These are phyloP conservation scores for Mortierella hygrophila DNA, from an alignment of 192 early-diverging fungal species.

Conservation along the genomic window DNA sequence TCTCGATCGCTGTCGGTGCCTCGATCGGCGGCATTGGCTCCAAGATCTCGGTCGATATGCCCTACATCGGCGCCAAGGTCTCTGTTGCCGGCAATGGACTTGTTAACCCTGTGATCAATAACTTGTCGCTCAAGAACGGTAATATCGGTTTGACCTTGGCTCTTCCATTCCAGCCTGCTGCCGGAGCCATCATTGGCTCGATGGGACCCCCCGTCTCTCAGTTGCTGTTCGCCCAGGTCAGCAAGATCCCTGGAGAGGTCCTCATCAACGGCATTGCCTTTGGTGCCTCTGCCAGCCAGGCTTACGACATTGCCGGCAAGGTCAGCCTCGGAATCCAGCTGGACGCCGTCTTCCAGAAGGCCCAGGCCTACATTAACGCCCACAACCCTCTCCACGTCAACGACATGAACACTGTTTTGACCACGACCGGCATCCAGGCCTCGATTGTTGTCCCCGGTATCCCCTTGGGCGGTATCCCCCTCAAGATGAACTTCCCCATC, in stretches of 20 bases:
- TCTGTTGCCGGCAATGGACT: conserved; percentile 24
- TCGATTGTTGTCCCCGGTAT: conserved; percentile 29
- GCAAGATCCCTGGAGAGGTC: conserved; percentile 28
- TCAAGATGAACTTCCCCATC: conserved; percentile 50
- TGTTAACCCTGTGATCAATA: conserved; percentile 37
- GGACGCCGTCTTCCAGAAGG: conserved; percentile 40
- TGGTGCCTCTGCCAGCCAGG: conserved; percentile 39
- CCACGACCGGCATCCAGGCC: conserved; percentile 36
- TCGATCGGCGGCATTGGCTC: conserved; percentile 48
- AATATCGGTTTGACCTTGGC: conserved; percentile 32
- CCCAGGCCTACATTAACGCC: conserved; percentile 45
- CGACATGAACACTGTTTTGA: conserved; percentile 48
- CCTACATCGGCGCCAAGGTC: conserved; percentile 31
- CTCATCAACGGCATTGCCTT: conserved; percentile 35
- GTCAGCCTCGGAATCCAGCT: conserved; percentile 30
- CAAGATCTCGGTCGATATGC: conserved; percentile 49
- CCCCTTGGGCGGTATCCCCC: conserved; percentile 20
- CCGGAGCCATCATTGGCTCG: conserved; percentile 17
- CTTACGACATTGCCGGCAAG: conserved; percentile 41
- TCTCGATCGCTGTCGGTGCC: conserved; percentile 33
- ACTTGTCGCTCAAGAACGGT: conserved; percentile 46
- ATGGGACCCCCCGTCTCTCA: conserved; percentile 33
- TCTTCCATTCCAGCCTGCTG: conserved; percentile 40
- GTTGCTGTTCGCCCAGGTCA: conserved; percentile 31
- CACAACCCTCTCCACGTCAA: conserved; percentile 36